Conservation (phyloP, 805 yeast species). For the Metschnikowia vanudenii region DNA sequence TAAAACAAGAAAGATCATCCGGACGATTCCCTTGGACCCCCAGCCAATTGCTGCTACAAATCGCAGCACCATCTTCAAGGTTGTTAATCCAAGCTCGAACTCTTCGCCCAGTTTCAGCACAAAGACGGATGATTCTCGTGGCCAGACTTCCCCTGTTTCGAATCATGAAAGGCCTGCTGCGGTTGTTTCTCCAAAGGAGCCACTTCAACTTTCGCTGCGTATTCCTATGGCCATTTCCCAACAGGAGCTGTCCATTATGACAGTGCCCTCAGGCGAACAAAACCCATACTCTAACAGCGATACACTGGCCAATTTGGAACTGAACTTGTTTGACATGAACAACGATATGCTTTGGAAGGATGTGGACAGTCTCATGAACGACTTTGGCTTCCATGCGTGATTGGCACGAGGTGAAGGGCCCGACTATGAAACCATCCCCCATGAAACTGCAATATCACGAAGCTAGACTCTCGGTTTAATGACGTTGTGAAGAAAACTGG, state of each 20-base stretch:
- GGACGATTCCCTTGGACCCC: conserved; percentile 81
- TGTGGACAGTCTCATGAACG: conserved; percentile 86
- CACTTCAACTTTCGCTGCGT: neutral
- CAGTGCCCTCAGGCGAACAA: neutral
- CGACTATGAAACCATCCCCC: no score
- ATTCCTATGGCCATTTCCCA: neutral
- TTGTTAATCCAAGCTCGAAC: conserved; percentile 35
- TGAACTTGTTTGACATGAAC: conserved; percentile 47
- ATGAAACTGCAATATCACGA: no score
- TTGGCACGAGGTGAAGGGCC: no score
- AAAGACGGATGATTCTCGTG: conserved; percentile 9
- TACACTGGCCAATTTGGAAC: conserved; percentile 24
- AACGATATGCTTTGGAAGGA: conserved; percentile 70
- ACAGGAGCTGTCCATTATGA: neutral
- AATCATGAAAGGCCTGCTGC: neutral
- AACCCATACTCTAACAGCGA: conserved; percentile 1
- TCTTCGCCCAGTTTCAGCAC: conserved; percentile 28
- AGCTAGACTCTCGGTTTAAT: no score
- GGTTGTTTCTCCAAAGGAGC: neutral
- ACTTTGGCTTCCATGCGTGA: conserved; percentile 78
- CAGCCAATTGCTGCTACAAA: conserved; percentile 58
- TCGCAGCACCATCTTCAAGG: conserved; percentile 38
- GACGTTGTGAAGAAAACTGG: no score
- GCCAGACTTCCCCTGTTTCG: conserved; percentile 2
- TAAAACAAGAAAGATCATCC: conserved; percentile 70